These are phyloP conservation scores for Nannochloropsis gaditana DNA, from an alignment of 108 stramenopile genomes.

Conservation along the genomic window DNA sequence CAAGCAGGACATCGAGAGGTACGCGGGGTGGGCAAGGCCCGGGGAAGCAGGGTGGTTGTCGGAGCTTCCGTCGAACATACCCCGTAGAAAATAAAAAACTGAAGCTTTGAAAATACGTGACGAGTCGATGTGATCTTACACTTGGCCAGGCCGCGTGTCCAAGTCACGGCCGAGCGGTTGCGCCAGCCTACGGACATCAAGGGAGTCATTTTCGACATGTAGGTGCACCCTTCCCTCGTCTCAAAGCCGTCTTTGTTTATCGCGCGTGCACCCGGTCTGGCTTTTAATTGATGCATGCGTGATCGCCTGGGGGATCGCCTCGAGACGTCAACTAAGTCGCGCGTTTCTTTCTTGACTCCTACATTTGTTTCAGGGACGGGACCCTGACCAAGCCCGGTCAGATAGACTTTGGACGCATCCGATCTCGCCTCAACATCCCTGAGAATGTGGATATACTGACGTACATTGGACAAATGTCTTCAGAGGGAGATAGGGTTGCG, in stretches of 20 bases:
- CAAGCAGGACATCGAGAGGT: slow-evolving; percentile 68
- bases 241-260: no score
- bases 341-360: not conserved
- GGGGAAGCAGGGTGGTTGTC: not conserved
- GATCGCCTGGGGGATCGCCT: not conserved
- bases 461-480: not conserved
- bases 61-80: not conserved
- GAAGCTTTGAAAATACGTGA: not conserved
- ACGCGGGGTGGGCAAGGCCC: slow-evolving; percentile 18
- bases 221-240: not conserved
- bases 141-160: not conserved
- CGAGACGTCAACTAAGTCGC: not conserved
- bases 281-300: no score
- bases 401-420: slow-evolving; percentile 35
- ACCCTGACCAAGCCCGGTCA: slow-evolving; percentile 39
- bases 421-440: not conserved
- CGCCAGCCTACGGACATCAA: not conserved
- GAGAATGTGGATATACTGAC: slow-evolving; percentile 12
- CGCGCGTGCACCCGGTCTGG: no score
- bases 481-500: not conserved
- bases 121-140: no score
- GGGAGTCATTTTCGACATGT: slow-evolving; percentile 43
- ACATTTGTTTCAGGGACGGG: slow-evolving; percentile 32
- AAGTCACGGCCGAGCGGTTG: not conserved
- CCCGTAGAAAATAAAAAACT: not conserved